Evolutionary conservation across 257 asterid genomes (phyloP), one percentile per base, ranked within the genome.

Genomic region (Solanum pennellii): DNA sequence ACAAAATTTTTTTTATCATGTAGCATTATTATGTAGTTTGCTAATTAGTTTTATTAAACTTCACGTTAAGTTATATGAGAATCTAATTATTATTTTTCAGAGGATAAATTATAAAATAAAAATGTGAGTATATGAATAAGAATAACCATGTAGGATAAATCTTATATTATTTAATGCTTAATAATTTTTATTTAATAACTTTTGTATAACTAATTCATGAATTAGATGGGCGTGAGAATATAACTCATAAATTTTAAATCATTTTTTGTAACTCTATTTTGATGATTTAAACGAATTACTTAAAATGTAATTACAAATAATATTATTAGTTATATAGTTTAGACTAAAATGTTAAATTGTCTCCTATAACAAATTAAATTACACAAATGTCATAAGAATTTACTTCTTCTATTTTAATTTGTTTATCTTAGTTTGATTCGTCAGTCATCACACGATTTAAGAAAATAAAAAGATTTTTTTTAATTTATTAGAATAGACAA

Each of bases 381-480:
- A 56, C 25, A 56, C 9, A 8, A 20, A 56, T 56, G 12, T 9
- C 21, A 56, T 56, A 56, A 56, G 11, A 56, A 56, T 56, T 5
- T 62, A 23, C 14, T 62, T 5, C 5, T 12, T 62, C 4, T 3
- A 4, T 62, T 62, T 23, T 4, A 62, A n/a, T 23, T 62, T 62
- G 3, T 10, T 62, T 62, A 6, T 62, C 29, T 62, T 59, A 59
- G 8, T 23, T 10, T 25, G 18, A 65, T 0, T 65, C 2, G 3
- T 2, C 7, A 65, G 0, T 65, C 5, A 2, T 4, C 7, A n/a
- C 16, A 12, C 0, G 12, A 11, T 25, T n/a, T 65, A 65, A 65
- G 2, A n/a, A 65, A 25, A 11, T 65, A 65, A 65, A 65, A 65
- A 65, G 13, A 12, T 8, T 1, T 20, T 1, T 20, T 59, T 20